Conservation (phyloP, 179 eudicot species). For the Corrigiola litoralis region DNA sequence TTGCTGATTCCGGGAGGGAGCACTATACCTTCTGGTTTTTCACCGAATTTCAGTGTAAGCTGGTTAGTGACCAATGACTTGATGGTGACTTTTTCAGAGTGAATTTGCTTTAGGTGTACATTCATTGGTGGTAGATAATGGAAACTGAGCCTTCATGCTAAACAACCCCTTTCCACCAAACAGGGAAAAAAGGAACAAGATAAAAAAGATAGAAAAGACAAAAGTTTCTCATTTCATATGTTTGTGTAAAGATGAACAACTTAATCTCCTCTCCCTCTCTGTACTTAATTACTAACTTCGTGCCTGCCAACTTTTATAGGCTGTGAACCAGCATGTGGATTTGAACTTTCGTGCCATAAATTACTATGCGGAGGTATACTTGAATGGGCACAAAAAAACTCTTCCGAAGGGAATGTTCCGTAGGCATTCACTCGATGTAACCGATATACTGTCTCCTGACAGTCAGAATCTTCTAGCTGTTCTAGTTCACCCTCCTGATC, state of each 20-base stretch:
- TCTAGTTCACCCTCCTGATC: conserved; percentile 94
- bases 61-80: conserved; percentile 42
- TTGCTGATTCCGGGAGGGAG: conserved; percentile 96
- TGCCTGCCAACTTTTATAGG: conserved; percentile 34
- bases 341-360: conserved; percentile 90
- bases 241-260: not conserved
- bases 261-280: too few species aligned
- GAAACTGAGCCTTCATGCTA: not conserved
- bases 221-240: not conserved
- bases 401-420: conserved; percentile 97
- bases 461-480: conserved; percentile 87
- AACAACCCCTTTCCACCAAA: not conserved
- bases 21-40: conserved; percentile 94
- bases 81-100: not conserved
- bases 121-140: not conserved
- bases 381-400: conserved; percentile 76
- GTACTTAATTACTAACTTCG: not conserved
- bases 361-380: conserved; percentile 83
- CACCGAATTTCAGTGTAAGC: conserved; percentile 69
- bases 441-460: conserved; percentile 62
- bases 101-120: not conserved
- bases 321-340: conserved; percentile 68
- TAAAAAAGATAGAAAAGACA: not conserved
- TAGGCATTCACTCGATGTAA: conserved; percentile 81
- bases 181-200: not conserved